These are phyloP conservation scores for Mimosa pudica DNA, from an alignment of 306 rosid genomes.

Conservation along the genomic window DNA sequence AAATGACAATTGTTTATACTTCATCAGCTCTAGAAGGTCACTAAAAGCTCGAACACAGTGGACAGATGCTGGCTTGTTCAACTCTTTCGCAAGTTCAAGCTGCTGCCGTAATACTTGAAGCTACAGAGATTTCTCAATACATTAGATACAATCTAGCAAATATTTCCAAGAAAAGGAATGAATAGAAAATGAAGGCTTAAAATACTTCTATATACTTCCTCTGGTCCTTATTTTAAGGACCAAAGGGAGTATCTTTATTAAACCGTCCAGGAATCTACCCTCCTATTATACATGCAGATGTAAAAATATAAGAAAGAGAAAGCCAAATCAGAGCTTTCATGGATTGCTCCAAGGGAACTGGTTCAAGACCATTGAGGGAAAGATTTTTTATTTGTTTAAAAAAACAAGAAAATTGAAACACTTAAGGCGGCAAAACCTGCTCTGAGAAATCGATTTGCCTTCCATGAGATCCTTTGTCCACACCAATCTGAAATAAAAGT, in stretches of 20 bases:
- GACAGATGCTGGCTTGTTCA: conserved; percentile 80
- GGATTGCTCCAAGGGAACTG: background rate
- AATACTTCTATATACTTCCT: background rate
- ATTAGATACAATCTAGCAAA: conserved; percentile 21
- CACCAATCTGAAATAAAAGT: conserved; percentile 59
- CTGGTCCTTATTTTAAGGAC: too few relatives aligned
- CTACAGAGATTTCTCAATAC: conserved; percentile 42
- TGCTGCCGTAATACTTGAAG: conserved; percentile 76
- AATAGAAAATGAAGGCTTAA: background rate
- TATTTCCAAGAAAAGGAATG: conserved; percentile 21
- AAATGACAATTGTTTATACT: conserved; percentile 47
- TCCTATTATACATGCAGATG: conserved; percentile 12
- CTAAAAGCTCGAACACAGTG: conserved; percentile 93
- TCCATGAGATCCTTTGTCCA: conserved; percentile 88
- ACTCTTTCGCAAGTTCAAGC: conserved; percentile 75
- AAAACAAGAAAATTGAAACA: conserved; percentile 7
- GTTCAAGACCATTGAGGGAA: background rate
- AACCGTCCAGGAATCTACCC: background rate
- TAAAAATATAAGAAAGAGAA: conserved; percentile 15
- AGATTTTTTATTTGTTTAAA: background rate
- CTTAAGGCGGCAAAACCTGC: conserved; percentile 51
- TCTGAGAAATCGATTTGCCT: conserved; percentile 64
- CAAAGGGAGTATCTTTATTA: background rate
- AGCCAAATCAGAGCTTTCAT: conserved; percentile 10
- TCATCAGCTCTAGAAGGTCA: conserved; percentile 80